Base-by-base conservation (phyloP, 192 early-diverging fungal species). In the Geranomyces michiganensis region DNA sequence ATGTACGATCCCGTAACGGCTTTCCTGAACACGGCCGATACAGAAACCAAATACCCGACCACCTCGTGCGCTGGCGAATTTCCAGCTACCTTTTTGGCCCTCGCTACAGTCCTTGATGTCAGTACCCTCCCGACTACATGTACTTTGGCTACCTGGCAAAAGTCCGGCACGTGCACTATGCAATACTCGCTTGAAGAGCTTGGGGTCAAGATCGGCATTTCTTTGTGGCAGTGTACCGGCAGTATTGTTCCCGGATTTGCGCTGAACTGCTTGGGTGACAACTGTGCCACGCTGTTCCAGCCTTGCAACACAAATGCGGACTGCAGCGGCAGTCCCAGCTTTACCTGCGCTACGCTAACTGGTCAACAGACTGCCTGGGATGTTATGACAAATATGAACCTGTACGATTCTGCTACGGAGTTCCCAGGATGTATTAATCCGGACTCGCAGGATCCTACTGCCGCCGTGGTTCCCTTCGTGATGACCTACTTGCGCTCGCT, bases 1-100 rank as follows among this genome's bases (percentile, higher is more conserved):
- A 24, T 60, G 26, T 60, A 8, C 24, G 58, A 60, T 32, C 58
- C 58, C 5, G 30, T 60, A 17, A 60, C 58, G 30, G 58, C 58
- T 4, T 60, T 24, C 26, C 31, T 60, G 5, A 60, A 60, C 58
- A 14, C 51, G 3, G 24, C 31, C 27, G 17, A 30, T 10, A 8
- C 26, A 17, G 17, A 26, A 2, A 60, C 58, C 2, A 3, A n/a
- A n/a, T 8, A 2, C 17, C 58, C 58, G 15, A 60, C 58, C 24
- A 60, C 58, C 17, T 17, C 22, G 3, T 60, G 58, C 58, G 3
- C 1, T 7, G 58, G 58, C 58, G 17, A 6, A 29, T 60, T 60
- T 32, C 58, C 58, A 5, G 58, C 30, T 8, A 13, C 22, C 3
- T 7, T 60, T 3, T 26, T 60, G 5, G 36, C 3, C 10, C 3